phyloP scores from a whole-genome alignment of 371 early-diverging fungal genomes.

The Mucor ambiguus region DNA sequence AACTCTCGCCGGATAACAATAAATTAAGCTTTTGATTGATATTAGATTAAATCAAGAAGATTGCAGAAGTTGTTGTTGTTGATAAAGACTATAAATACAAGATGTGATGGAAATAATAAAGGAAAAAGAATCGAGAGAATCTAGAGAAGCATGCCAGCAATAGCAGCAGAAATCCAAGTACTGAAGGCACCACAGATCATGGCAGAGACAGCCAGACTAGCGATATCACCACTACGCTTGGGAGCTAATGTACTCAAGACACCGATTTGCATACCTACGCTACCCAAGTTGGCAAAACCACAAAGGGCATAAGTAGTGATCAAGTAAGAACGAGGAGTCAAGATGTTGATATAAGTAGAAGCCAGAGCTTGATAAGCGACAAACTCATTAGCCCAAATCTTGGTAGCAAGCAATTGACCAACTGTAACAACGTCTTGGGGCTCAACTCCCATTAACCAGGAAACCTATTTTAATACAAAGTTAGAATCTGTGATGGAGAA shows the following conservation, averaged over 20 bases:
- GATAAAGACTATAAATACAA: conserved; percentile 2
- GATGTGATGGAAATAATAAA: neutral
- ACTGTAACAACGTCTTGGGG: conserved; percentile 58
- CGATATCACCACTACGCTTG: conserved; percentile 73
- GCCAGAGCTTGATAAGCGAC: conserved; percentile 73
- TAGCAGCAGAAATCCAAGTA: conserved; percentile 84
- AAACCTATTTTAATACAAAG: conserved; percentile 35
- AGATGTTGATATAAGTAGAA: conserved; percentile 19
- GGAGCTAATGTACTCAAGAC: conserved; percentile 84
- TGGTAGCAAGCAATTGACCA: conserved; percentile 82
- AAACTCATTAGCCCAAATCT: conserved; percentile 92
- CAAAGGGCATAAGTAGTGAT: conserved; percentile 82
- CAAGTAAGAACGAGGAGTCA: conserved; percentile 51
- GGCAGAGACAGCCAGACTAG: conserved; percentile 77
- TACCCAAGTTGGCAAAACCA: conserved; percentile 89
- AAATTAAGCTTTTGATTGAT: conserved; percentile 1
- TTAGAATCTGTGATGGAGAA: neutral
- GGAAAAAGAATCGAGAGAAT: neutral
- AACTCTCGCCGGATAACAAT: conserved; percentile 1
- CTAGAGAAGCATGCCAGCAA: conserved; percentile 80
- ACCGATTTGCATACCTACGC: conserved; percentile 88
- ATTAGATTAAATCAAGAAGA: neutral
- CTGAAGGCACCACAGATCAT: conserved; percentile 82
- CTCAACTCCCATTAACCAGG: conserved; percentile 86
- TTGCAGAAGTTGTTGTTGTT: neutral